phyloP scores from a whole-genome alignment of 192 early-diverging fungal species.

The Backusella liffmaniae region DNA sequence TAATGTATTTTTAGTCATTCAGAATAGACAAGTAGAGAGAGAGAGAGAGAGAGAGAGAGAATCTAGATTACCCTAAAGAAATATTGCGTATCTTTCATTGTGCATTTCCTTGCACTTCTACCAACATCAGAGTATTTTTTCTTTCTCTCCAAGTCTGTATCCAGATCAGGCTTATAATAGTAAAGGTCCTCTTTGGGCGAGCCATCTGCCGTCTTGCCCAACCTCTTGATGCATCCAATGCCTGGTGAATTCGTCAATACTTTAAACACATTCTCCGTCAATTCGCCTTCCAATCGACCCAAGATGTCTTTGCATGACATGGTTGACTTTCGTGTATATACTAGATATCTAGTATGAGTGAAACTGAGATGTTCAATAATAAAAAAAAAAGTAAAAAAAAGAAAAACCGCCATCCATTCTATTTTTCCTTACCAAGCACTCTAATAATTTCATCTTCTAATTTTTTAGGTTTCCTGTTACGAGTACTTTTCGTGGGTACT shows the following conservation, averaged over 20 bases:
- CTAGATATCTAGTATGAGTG: conserved; percentile 17
- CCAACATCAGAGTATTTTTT: conserved; percentile 30
- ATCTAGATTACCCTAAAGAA: conserved; percentile 39
- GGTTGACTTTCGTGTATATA: conserved; percentile 47
- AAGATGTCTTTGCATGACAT: conserved; percentile 44
- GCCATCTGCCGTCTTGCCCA: conserved; percentile 49
- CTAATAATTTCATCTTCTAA: conserved; percentile 9
- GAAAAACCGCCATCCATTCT: background rate
- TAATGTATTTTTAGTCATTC: background rate
- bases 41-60: background rate
- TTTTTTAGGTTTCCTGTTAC: background rate
- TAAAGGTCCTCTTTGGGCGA: conserved; percentile 45
- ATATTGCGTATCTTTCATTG: conserved; percentile 45
- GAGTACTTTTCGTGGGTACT: background rate
- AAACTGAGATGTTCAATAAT: conserved; percentile 9
- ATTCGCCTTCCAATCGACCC: conserved; percentile 22
- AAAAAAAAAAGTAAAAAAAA: background rate
- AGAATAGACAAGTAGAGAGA: background rate
- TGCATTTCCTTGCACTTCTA: conserved; percentile 49
- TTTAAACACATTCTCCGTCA: conserved; percentile 20
- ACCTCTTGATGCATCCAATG: conserved; percentile 43
- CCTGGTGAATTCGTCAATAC: conserved; percentile 29
- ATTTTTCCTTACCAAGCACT: conserved; percentile 7
- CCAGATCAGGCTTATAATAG: conserved; percentile 46
- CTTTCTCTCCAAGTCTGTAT: conserved; percentile 42